These are phyloP conservation scores for Chlamydomonas urium DNA, from an alignment of 139 green algal genomes.

Conservation along the genomic window DNA sequence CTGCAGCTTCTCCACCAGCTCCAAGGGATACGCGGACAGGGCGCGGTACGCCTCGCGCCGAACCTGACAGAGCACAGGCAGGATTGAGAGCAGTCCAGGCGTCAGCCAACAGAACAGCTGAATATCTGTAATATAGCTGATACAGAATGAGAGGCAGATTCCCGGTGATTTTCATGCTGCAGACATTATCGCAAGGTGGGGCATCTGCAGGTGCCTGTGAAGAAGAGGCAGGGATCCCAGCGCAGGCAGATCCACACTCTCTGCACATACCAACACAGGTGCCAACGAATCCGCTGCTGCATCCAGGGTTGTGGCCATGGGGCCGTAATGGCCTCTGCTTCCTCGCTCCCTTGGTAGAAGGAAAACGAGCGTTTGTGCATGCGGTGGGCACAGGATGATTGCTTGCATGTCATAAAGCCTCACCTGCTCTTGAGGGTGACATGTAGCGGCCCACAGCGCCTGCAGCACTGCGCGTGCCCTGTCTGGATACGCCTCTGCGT, in stretches of 20 bases:
- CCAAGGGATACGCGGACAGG: constrained; percentile 31
- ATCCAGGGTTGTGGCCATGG: too few species aligned
- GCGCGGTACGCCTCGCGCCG: constrained; percentile 32
- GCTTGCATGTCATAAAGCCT: background rate
- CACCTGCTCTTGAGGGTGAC: constrained; percentile 18
- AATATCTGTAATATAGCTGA: background rate
- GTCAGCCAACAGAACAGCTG: background rate
- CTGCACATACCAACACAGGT: too few species aligned
- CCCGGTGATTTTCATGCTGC: too few species aligned
- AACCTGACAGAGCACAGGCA: constrained; percentile 5
- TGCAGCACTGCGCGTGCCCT: constrained; percentile 19
- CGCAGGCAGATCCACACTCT: too few species aligned
- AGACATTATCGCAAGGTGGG: too few species aligned
- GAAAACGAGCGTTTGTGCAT: background rate
- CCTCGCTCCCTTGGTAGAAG: too few species aligned
- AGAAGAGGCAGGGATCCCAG: too few species aligned
- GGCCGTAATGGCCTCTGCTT: too few species aligned
- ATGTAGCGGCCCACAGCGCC: constrained; percentile 30
- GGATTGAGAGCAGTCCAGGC: background rate
- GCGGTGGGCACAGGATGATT: background rate
- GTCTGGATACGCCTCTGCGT: constrained; percentile 33
- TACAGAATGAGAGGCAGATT: too few species aligned
- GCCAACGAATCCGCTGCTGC: too few species aligned
- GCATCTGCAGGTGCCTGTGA: too few species aligned
- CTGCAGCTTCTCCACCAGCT: constrained; percentile 29